These are phyloP conservation scores for Rhynchosporium agropyri DNA, from an alignment of 2,329 filamentous ascomycete species.

Conservation along the genomic window DNA sequence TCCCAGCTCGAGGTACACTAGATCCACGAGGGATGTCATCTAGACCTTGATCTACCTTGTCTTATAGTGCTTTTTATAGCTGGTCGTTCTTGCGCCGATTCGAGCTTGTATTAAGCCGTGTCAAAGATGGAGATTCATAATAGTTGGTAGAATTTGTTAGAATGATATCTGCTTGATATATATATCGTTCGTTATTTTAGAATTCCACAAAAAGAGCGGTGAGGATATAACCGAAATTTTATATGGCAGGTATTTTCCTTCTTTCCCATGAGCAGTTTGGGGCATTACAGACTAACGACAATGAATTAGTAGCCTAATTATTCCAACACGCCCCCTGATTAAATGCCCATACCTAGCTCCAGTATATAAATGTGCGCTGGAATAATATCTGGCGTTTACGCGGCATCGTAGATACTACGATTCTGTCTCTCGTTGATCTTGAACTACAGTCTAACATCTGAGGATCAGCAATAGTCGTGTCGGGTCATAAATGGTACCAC, in stretches of 20 bases:
- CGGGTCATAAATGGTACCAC: neutral
- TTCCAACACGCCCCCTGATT: too few species aligned
- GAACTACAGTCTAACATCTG: too few species aligned
- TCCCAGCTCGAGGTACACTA: neutral
- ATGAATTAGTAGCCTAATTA: too few species aligned
- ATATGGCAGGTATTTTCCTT: neutral
- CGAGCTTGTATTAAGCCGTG: conserved; percentile 1
- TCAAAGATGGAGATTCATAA: neutral
- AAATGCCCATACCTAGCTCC: too few species aligned
- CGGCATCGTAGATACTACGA: too few species aligned
- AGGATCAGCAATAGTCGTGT: neutral
- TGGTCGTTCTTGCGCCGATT: conserved; percentile 7
- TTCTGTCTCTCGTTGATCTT: too few species aligned
- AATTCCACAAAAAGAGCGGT: neutral
- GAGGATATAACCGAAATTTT: neutral
- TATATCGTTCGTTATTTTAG: neutral
- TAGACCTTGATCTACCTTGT: neutral
- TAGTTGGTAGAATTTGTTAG: neutral
- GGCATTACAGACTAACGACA: too few species aligned
- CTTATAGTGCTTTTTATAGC: neutral
- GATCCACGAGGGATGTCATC: conserved; percentile 3
- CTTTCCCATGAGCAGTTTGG: neutral
- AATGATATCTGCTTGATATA: neutral
- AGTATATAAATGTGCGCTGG: too few species aligned
- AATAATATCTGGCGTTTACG: too few species aligned